These are phyloP conservation scores for Glomus cerebriforme DNA, from an alignment of 192 early-diverging fungal species.

Conservation along the genomic window DNA sequence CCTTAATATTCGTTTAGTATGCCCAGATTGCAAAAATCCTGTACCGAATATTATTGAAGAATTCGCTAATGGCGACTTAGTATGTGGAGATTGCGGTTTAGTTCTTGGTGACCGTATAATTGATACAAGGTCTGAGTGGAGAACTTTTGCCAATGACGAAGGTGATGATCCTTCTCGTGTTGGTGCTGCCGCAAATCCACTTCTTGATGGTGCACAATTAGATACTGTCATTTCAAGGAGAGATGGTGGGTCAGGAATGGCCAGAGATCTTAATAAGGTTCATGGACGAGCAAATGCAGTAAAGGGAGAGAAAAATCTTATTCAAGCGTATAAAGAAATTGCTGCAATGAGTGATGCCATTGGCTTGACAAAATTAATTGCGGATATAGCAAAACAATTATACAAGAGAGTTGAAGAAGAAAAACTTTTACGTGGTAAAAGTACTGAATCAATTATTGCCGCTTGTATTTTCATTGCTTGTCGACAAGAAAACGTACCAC, in stretches of 20 bases:
- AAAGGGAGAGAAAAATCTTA: slow-evolving; percentile 74
- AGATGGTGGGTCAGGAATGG: slow-evolving; percentile 74
- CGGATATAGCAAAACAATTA: slow-evolving; percentile 83
- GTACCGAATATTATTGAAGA: slow-evolving; percentile 90
- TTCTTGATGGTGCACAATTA: slow-evolving; percentile 76
- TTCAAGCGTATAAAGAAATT: slow-evolving; percentile 78
- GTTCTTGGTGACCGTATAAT: slow-evolving; percentile 87
- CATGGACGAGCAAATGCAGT: slow-evolving; percentile 70
- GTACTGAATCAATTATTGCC: slow-evolving; percentile 80
- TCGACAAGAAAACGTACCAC: slow-evolving; percentile 74
- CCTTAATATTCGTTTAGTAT: slow-evolving; percentile 45
- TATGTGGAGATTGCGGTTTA: slow-evolving; percentile 91
- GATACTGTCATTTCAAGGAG: slow-evolving; percentile 81
- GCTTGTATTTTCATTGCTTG: slow-evolving; percentile 95
- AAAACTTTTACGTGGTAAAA: slow-evolving; percentile 80
- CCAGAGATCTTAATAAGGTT: slow-evolving; percentile 70
- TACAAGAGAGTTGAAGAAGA: slow-evolving; percentile 85
- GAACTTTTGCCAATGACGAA: slow-evolving; percentile 91
- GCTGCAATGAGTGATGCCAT: slow-evolving; percentile 79
- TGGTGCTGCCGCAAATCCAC: slow-evolving; percentile 76
- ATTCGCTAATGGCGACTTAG: slow-evolving; percentile 83
- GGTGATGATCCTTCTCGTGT: slow-evolving; percentile 91
- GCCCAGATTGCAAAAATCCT: slow-evolving; percentile 76
- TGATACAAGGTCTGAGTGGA: slow-evolving; percentile 95
- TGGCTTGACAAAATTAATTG: slow-evolving; percentile 70